Conservation (phyloP, 1,284 basidiomycete species). For the Cryptococcus sp. region DNA sequence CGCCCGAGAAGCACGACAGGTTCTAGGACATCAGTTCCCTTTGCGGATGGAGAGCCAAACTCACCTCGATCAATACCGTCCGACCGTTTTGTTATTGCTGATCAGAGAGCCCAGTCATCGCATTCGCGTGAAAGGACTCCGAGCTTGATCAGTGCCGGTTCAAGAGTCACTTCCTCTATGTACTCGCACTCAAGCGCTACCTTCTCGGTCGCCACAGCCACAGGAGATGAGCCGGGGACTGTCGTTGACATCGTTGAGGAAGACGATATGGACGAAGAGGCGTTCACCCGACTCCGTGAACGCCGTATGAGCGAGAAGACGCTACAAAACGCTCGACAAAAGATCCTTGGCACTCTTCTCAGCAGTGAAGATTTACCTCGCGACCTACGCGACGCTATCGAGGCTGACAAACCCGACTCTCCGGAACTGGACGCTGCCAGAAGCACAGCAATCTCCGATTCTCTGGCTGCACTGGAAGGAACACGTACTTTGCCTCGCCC, state of each 20-base stretch:
- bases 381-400: conserved; percentile 3
- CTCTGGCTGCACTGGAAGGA: conserved; percentile 45
- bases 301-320: conserved; percentile 42
- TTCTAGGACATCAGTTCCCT: conserved; percentile 31
- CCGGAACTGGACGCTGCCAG: conserved; percentile 26
- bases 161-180: conserved; percentile 35
- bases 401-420: neutral
- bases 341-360: conserved; percentile 41
- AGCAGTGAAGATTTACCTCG: conserved; percentile 15
- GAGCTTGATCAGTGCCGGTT: conserved; percentile 41
- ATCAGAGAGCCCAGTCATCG: conserved; percentile 4
- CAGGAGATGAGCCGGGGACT: conserved; percentile 27
- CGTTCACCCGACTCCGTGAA: conserved; percentile 14
- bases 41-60: conserved; percentile 18
- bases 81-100: conserved; percentile 1
- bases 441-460: conserved; percentile 32
- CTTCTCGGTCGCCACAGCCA: conserved; percentile 28
- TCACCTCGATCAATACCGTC: conserved; percentile 8
- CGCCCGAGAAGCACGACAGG: conserved; percentile 28
- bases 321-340: conserved; percentile 44
- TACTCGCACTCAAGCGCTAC: conserved; percentile 42
- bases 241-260: conserved; percentile 28
- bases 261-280: conserved; percentile 17
- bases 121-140: conserved; percentile 46
- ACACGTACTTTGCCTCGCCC: neutral